Evolutionary conservation across 2,329 filamentous ascomycete species (phyloP), one percentile per base, ranked within the genome.

Genomic region (Xylariaceae sp.): DNA sequence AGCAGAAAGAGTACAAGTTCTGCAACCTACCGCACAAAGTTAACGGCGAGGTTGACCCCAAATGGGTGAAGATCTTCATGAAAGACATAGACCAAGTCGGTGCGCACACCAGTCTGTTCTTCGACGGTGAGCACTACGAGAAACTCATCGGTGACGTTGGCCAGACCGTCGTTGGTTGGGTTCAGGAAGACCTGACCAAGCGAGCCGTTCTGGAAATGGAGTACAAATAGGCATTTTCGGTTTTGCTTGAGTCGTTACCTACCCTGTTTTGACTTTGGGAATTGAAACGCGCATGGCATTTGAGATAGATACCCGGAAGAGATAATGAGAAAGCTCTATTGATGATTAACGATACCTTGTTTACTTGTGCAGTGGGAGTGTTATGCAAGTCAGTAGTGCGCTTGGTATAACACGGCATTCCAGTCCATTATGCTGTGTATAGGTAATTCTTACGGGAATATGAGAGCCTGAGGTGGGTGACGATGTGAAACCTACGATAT

Each of bases 81-180:
- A 82, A 88, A 55, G 87, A 86, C 50, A 86, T 95, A 58, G 92
- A 96, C 68, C 90, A 96, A 72, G 89, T 96, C 1, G 87, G 85
- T 6, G 93, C 92, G 9, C 92, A 96, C 70, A 93, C 90, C 59
- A 88, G 89, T 0, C 76, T 96, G 49, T 96, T 96, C 75, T 84
- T 90, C 12, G 75, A 85, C 0, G 87, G 88, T 6, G 80, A 86
- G 57, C 87, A 90, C 54, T 93, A 95, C 68, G 89, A 92, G 65
- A 75, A 75, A 60, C 75, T 93, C n/a, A 86, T 93, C n/a, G 87
- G 87, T 0, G 88, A 93, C 70, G 87, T 91, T 2, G 87, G 84
- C 2, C 79, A 79, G 26, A 77, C 85, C 56, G 83, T 95, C 54
- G 79, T 86, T 60, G 77, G 78, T 18, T 95, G 90, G 90, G 83